These are phyloP conservation scores for Euphorbia peplus DNA, from an alignment of 345 rosid species.

Conservation along the genomic window DNA sequence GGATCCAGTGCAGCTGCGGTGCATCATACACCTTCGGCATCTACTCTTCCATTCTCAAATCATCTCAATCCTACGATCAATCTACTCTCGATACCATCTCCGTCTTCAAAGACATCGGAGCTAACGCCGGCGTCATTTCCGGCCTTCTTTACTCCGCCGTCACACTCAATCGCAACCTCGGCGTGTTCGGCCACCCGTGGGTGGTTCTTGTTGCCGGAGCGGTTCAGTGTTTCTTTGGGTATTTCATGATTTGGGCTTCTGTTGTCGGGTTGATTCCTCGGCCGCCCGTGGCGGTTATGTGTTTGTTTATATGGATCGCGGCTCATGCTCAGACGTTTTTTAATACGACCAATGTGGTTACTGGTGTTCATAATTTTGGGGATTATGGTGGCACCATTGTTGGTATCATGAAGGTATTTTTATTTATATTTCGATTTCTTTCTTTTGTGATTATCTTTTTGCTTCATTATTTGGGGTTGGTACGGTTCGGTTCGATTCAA, in stretches of 20 bases:
- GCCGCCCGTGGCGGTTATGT: constrained; percentile 71
- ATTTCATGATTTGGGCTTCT: constrained; percentile 80
- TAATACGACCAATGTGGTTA: constrained; percentile 70
- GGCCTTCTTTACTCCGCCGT: constrained; percentile 68
- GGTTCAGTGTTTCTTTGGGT: constrained; percentile 64
- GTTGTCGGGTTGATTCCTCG: constrained; percentile 56
- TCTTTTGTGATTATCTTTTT: not conserved
- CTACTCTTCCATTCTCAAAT: constrained; percentile 72
- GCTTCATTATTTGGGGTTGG: not conserved
- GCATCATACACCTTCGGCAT: constrained; percentile 73
- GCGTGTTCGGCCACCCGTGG: constrained; percentile 53
- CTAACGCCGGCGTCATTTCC: constrained; percentile 74
- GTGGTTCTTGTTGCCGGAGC: constrained; percentile 66
- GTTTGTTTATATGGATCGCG: constrained; percentile 63
- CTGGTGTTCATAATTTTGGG: constrained; percentile 66
- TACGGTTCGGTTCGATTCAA: not conserved
- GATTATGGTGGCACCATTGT: constrained; percentile 79
- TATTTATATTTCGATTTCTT: not conserved
- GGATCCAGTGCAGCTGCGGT: constrained; percentile 77
- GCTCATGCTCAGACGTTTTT: constrained; percentile 75
- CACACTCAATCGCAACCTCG: constrained; percentile 23
- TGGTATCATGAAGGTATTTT: constrained; percentile 74
- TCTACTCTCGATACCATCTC: constrained; percentile 94
- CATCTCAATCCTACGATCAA: constrained; percentile 75
- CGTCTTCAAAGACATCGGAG: constrained; percentile 94